Evolutionary conservation across 208 protist genomes (phyloP), one percentile per base, ranked within the genome.

Genomic region (Trypanosoma avium): DNA sequence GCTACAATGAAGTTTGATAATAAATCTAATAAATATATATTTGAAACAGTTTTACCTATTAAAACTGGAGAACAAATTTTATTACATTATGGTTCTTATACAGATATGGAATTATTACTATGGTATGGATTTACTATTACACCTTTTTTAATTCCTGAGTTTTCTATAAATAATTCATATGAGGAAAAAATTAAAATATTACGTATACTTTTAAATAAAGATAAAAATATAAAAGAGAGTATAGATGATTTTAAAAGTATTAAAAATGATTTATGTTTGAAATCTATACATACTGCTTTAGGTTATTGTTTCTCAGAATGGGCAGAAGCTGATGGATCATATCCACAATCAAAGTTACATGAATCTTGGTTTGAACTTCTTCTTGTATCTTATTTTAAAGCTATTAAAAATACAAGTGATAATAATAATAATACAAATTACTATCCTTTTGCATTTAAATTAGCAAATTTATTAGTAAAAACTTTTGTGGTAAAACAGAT

Each of bases 101-200:
- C 84, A 9, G 88, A 97, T 52, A 68, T 84, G 47, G 91, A 97
- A 67, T 72, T 94, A n/a, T 50, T 92, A 17, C 64, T 94, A 67
- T 97, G 91, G 88, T 97, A 97, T 68, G 91, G 91, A 52, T 97
- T 97, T 43, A 90, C 70, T n/a, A 73, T 93, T 54, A 72, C 78
- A 13, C 85, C 77, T 10, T 82, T 47, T 1, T 61, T 95, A 46
- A 61, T 91, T 7, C 86, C 84, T 19, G 57, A 59, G 22, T 30
- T 70, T 53, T 35, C 24, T 36, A 32, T 19, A 60, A 27, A 4
- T 45, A 43, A 33, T 30, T 50, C 49, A 26, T 27, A 19, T 33
- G 55, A 48, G 38, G 59, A 43, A 33, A 30, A 40, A 19, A 47
- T 1, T 4, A 36, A 55, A 13, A 45, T 60, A 35, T n/a, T 66